Base-by-base conservation (phyloP, 352 stramenopile species). In the Phytophthora pini region DNA sequence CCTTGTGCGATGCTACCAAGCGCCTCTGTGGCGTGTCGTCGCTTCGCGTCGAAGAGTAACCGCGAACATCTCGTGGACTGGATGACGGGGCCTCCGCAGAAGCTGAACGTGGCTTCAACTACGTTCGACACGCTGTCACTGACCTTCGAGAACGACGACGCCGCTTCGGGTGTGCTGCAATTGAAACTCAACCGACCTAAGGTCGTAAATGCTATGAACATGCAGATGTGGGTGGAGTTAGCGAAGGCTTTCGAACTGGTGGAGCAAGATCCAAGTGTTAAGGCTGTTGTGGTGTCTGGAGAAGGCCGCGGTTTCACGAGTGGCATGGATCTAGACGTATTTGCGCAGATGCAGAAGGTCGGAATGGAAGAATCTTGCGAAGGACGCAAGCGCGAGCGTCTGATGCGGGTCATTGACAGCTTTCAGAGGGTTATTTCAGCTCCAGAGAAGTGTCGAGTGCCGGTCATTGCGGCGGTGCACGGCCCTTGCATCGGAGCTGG, bases 291-390 rank as follows among this genome's bases (percentile, higher is more conserved):
- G 10, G 68, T 97, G 43, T 91, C 85, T 20, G 89, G 90, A 20
- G 74, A 91, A 60, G 87, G 87, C n/a, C 76, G 80, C 34, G 79
- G 72, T 1, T 97, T 97, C 72, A 91, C 85, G 43, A 94, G 88
- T 57, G 90, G 90, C 54, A 97, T 97, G 89, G 90, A 97, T 60
- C 74, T 97, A 20, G 77, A 89, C 47, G 86, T 97, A 22, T 97
- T 97, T 50, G 74, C 80, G 3, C 74, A 79, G 54, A 82, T 97
- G 71, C 84, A 93, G 58, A 74, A 89, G 53, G 58, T 93, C 39
- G 74, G 82, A 34, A 64, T 63, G 22, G 48, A 66, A 6, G 83
- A 93, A 53, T 63, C 74, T 0, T 97, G 91, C 58, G 84, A 94
- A 20, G 87, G 78, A 17, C 80, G 89, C 43, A 93, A 92, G 67